phyloP scores from a whole-genome alignment of 768 basidiomycete species.

The Pulveroboletus frians region DNA sequence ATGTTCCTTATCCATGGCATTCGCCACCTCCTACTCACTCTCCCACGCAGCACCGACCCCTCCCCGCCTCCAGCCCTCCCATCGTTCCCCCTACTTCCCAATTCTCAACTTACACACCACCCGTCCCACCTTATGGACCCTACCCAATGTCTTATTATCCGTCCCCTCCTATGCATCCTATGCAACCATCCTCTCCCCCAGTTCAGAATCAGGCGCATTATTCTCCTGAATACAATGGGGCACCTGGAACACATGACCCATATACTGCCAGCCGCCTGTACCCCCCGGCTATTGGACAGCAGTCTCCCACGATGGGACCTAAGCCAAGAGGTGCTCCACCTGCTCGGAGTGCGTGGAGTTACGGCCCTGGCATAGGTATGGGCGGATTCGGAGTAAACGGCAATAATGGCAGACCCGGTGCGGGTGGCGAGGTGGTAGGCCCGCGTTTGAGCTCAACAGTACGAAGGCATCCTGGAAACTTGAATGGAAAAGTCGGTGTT shows the following conservation, averaged over 20 bases:
- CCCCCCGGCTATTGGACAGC: constrained; percentile 31
- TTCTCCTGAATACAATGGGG: constrained; percentile 26
- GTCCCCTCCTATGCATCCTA: constrained; percentile 26
- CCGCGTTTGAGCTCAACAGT: constrained; percentile 53
- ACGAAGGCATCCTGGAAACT: constrained; percentile 46
- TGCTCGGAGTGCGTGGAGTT: constrained; percentile 60
- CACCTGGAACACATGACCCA: constrained; percentile 22
- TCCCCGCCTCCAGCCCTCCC: constrained; percentile 29
- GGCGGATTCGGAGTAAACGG: constrained; percentile 38
- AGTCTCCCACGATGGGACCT: constrained; percentile 21
- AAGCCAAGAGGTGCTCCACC: constrained; percentile 35
- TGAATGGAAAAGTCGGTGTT: constrained; percentile 48
- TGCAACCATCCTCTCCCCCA: constrained; percentile 24
- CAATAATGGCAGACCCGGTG: constrained; percentile 18
- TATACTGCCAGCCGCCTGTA: constrained; percentile 22
- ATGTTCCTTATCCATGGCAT: constrained; percentile 31
- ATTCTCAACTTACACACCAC: constrained; percentile 29
- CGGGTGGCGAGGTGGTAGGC: constrained; percentile 49
- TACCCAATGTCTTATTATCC: constrained; percentile 34
- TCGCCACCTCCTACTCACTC: constrained; percentile 35
- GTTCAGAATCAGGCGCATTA: constrained; percentile 26
- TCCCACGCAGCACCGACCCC: constrained; percentile 38
- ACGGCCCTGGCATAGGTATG: constrained; percentile 56
- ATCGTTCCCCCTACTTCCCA: constrained; percentile 29
- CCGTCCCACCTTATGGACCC: constrained; percentile 31